These are phyloP conservation scores for Pleurotus salmoneostramineus DNA, from an alignment of 768 basidiomycete species.

Conservation along the genomic window DNA sequence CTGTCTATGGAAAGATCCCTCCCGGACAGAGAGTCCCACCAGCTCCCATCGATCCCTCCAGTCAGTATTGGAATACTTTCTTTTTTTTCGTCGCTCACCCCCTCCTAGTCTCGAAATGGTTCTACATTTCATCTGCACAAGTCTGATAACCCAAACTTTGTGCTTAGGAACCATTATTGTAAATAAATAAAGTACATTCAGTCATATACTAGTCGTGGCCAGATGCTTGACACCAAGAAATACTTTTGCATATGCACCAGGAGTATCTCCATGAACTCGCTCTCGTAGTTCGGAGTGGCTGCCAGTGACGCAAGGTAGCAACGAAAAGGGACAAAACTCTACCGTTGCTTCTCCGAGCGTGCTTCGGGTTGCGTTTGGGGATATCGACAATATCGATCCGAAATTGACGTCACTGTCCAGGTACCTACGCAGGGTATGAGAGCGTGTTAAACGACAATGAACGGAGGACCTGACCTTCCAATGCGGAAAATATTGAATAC, in stretches of 20 bases:
- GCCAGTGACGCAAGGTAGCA: background rate
- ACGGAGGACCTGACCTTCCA: conserved; percentile 66
- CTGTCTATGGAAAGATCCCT: conserved; percentile 62
- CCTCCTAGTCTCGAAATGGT: conserved; percentile 79
- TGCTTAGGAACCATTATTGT: conserved; percentile 5
- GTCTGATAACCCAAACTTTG: conserved; percentile 40
- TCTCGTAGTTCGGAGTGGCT: background rate
- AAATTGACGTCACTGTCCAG: conserved; percentile 90
- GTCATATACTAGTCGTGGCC: background rate
- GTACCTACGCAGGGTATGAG: conserved; percentile 49
- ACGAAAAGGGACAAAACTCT: conserved; percentile 19
- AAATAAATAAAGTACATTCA: background rate
- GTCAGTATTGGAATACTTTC: conserved; percentile 30
- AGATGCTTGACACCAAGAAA: too few relatives aligned
- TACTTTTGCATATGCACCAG: too few relatives aligned
- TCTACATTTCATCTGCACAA: conserved; percentile 89
- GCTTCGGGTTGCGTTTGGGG: conserved; percentile 64
- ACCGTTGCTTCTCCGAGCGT: conserved; percentile 27
- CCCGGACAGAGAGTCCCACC: conserved; percentile 79
- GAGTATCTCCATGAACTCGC: too few relatives aligned
- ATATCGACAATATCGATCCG: conserved; percentile 88
- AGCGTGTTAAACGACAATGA: background rate
- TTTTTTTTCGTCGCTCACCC: conserved; percentile 1
- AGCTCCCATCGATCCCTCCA: conserved; percentile 86
- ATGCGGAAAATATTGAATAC: conserved; percentile 89